Percentiles rank a stretch among this genome's conserved stretches.
Conservation (phyloP, 495 filamentous ascomycete species). For the Halenospora varia region DNA sequence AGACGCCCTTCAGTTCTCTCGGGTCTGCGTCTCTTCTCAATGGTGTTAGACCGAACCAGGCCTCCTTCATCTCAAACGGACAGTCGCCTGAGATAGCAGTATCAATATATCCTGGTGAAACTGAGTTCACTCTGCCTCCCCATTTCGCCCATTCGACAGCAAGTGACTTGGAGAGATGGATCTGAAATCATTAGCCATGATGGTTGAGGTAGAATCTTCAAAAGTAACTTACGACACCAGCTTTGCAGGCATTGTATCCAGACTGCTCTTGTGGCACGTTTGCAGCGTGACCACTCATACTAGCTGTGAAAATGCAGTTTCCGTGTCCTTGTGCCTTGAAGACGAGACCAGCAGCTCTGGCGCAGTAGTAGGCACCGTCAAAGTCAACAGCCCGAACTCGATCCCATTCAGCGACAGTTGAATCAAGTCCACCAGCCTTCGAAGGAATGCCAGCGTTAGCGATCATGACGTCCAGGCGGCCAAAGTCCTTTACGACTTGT, state of each 20-base stretch:
- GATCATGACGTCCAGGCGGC: constrained; percentile 59
- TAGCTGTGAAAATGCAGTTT: constrained; percentile 56
- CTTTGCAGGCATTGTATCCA: constrained; percentile 72
- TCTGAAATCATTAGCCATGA: constrained; percentile 62
- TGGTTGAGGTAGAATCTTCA: too few species aligned
- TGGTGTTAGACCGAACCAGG: constrained; percentile 72
- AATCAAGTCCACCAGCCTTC: constrained; percentile 55
- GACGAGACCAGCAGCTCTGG: constrained; percentile 56
- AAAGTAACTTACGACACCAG: constrained; percentile 41
- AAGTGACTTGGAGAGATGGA: constrained; percentile 44
- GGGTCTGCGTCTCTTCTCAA: constrained; percentile 66
- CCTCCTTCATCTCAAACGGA: constrained; percentile 57
- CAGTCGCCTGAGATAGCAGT: constrained; percentile 74
- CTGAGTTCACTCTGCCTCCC: constrained; percentile 59
- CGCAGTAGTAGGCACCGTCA: constrained; percentile 61
- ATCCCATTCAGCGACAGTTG: constrained; percentile 56
- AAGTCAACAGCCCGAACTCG: constrained; percentile 59
- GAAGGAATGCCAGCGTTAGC: constrained; percentile 64
- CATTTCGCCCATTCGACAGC: constrained; percentile 76
- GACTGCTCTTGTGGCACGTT: constrained; percentile 75
- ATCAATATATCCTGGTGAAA: constrained; percentile 73
- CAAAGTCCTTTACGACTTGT: constrained; percentile 55
- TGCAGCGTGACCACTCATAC: constrained; percentile 61
- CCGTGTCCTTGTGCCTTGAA: constrained; percentile 57
- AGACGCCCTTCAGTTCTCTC: constrained; percentile 78